These are phyloP conservation scores for Rutstroemia sp. DNA, from an alignment of 2,329 filamentous ascomycete species.

Conservation along the genomic window DNA sequence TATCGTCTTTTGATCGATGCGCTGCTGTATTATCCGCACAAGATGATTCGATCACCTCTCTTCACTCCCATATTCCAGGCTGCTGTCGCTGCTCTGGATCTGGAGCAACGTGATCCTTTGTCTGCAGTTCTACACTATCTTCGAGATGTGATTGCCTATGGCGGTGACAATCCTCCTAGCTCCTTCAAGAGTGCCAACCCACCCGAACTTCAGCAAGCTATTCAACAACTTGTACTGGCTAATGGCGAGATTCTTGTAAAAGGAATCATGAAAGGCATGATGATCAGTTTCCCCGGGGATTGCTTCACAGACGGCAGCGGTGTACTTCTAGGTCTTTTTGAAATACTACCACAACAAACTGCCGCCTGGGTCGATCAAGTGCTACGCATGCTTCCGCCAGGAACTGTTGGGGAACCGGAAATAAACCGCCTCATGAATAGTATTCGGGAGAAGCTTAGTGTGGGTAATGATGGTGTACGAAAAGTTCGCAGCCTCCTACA, in stretches of 20 bases:
- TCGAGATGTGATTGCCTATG: conserved; percentile 85
- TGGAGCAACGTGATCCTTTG: conserved; percentile 88
- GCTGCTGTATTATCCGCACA: conserved; percentile 83
- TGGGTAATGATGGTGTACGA: conserved; percentile 53
- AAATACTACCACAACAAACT: conserved; percentile 74
- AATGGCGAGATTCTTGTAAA: conserved; percentile 78
- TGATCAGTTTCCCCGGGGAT: conserved; percentile 96
- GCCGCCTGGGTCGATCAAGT: conserved; percentile 78
- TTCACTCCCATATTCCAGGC: conserved; percentile 81
- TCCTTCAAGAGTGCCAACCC: conserved; percentile 50
- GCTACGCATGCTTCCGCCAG: conserved; percentile 73
- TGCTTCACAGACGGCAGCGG: conserved; percentile 93
- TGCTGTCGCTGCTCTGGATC: conserved; percentile 73
- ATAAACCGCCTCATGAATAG: conserved; percentile 72
- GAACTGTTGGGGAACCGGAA: conserved; percentile 73
- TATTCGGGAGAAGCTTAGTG: conserved; percentile 70
- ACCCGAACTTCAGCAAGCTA: conserved; percentile 64
- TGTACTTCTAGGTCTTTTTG: conserved; percentile 83
- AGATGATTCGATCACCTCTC: conserved; percentile 71
- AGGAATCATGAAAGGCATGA: conserved; percentile 92
- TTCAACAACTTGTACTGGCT: conserved; percentile 62
- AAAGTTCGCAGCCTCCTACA: conserved; percentile 82
- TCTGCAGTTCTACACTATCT: conserved; percentile 90
- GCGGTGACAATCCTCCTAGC: conserved; percentile 63
- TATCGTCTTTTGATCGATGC: conserved; percentile 90